Evolutionary conservation across 2,329 filamentous ascomycete genomes (phyloP).

Genomic region (Colletotrichum tofieldiae): DNA sequence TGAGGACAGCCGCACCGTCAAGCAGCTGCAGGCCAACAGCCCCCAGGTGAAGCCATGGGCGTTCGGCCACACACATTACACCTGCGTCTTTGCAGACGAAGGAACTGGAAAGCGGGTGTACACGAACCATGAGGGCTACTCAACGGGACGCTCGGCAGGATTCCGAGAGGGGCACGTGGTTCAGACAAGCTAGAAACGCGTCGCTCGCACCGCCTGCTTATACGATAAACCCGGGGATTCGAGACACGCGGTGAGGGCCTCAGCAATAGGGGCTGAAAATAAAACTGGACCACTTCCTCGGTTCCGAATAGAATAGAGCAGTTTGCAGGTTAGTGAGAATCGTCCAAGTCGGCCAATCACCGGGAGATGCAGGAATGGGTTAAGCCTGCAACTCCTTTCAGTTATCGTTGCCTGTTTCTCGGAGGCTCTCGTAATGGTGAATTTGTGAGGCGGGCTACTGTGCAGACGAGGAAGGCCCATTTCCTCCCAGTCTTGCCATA

Average conservation of each 20-base stretch:
- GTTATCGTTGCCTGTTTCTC: not conserved
- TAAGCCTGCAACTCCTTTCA: not conserved
- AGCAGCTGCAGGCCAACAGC: conserved; percentile 54
- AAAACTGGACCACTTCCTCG: not conserved
- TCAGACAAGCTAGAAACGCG: not conserved
- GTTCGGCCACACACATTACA: conserved; percentile 65
- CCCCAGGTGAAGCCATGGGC: conserved; percentile 63
- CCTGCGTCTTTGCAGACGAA: conserved; percentile 53
- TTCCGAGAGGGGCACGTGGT: not conserved
- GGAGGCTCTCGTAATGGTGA: not conserved
- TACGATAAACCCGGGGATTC: not conserved
- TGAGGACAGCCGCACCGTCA: conserved; percentile 49
- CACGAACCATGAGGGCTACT: conserved; percentile 59
- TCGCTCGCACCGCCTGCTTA: not conserved
- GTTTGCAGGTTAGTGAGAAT: not conserved
- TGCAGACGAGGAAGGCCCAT: not conserved
- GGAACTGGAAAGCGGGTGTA: conserved; percentile 43
- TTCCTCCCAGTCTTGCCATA: not conserved
- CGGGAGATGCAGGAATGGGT: not conserved
- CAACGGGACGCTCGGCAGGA: not conserved
- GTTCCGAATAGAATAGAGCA: not conserved
- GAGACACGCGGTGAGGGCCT: not conserved
- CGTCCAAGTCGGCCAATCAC: not conserved
- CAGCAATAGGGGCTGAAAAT: not conserved
- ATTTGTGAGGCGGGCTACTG: not conserved